A percentile compares a stretch with the other conserved stretches of the same genome.
phyloP scores from a whole-genome alignment of 768 basidiomycete genomes.

The Rhizopogon salebrosus region DNA sequence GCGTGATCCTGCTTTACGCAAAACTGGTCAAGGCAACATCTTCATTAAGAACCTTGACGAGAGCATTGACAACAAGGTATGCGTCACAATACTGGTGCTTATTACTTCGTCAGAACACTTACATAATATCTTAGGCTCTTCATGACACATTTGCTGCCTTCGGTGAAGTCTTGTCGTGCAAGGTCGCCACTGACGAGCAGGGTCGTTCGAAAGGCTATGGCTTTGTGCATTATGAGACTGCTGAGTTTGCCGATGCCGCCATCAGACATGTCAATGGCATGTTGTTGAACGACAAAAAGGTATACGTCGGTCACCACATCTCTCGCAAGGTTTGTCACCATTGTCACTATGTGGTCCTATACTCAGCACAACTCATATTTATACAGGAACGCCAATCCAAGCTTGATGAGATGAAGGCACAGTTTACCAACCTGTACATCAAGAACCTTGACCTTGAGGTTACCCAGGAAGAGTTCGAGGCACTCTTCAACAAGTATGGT shows the following conservation, averaged over 20 bases:
- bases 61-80: constrained; percentile 93
- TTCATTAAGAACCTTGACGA: constrained; percentile 99
- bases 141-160: constrained; percentile 99
- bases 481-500: constrained; percentile 75
- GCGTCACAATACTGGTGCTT: constrained; percentile 2
- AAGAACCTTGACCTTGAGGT: constrained; percentile 92
- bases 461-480: constrained; percentile 80
- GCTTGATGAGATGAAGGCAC: constrained; percentile 94
- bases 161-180: constrained; percentile 98
- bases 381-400: constrained; percentile 92
- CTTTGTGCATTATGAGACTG: constrained; percentile 98
- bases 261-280: constrained; percentile 99
- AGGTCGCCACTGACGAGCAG: constrained; percentile 94
- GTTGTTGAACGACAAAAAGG: constrained; percentile 99
- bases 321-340: constrained; percentile 73
- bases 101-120: not conserved
- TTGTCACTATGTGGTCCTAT: not conserved
- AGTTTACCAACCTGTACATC: constrained; percentile 97
- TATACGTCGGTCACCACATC: constrained; percentile 96
- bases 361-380: not conserved
- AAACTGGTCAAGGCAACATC: constrained; percentile 99
- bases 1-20: constrained; percentile 97
- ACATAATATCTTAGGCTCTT: constrained; percentile 59
- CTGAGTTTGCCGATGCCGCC: constrained; percentile 90
- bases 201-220: constrained; percentile 97